Evolutionary conservation across 768 basidiomycete species (phyloP).

Genomic region (Tylopilus vinaceipallidus): DNA sequence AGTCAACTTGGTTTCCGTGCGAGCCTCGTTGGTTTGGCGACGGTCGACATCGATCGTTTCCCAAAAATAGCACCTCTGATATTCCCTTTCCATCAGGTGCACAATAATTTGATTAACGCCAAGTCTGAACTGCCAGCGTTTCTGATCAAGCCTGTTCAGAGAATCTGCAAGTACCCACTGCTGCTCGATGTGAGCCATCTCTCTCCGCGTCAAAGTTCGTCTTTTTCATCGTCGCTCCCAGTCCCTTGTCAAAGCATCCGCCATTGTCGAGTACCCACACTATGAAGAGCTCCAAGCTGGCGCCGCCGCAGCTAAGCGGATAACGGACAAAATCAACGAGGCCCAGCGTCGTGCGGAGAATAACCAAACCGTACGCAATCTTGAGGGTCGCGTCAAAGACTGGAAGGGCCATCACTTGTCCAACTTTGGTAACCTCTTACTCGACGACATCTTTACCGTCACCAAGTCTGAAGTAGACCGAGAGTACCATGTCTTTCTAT

Average conservation of each 20-base stretch:
- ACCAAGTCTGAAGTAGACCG: conserved; percentile 95
- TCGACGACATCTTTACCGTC: conserved; percentile 94
- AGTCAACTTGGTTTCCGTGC: conserved; percentile 14
- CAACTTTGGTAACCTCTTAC: conserved; percentile 90
- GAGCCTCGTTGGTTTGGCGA: conserved; percentile 27
- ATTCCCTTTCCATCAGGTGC: conserved; percentile 44
- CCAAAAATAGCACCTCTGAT: conserved; percentile 24
- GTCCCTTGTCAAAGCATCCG: conserved; percentile 76
- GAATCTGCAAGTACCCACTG: conserved; percentile 97
- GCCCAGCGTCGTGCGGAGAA: conserved; percentile 91
- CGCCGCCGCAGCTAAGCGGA: conserved; percentile 83
- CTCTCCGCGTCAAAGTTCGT: conserved; percentile 10
- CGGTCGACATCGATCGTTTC: conserved; percentile 7
- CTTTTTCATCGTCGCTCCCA: conserved; percentile 27
- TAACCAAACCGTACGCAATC: conserved; percentile 81
- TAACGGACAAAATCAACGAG: conserved; percentile 95
- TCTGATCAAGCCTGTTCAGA: conserved; percentile 97
- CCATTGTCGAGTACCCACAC: conserved; percentile 59
- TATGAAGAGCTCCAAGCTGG: conserved; percentile 83
- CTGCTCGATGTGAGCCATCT: conserved; percentile 73
- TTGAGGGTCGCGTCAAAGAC: conserved; percentile 87
- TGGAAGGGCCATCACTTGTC: conserved; percentile 98
- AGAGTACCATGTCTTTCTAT: conserved; percentile 98
- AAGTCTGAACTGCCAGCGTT: conserved; percentile 93
- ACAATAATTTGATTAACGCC: conserved; percentile 84